Base-by-base conservation (phyloP, 2,329 filamentous ascomycete species). In the Cladophialophora chaetospira region DNA sequence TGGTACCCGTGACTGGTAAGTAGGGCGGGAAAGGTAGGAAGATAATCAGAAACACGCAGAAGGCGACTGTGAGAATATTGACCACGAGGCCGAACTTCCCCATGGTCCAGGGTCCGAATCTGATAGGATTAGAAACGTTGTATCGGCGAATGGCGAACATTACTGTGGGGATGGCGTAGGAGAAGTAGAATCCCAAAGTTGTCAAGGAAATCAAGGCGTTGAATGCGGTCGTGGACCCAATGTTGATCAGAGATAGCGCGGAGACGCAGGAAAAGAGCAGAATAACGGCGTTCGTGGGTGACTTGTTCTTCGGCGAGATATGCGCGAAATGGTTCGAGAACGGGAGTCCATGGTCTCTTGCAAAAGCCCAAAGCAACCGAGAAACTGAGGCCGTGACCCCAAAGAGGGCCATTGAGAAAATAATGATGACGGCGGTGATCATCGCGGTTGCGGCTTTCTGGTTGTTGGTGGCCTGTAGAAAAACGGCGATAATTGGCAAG, bases 401-500 rank as follows among this genome's bases (percentile, higher is more conserved):
- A 21, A 58, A 58, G 9, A 55, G 42, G 36, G 48, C 53, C 47
- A 61, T 53, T 2, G 49, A 50, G 21, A 72, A 63, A 5, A 71
- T 62, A 5, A 72, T 63, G 31, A 71, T 58, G n/a, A 73, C 62
- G 5, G 66, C 67, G 5, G 66, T 66, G 15, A 60, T 57, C 70
- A 83, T 77, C 5, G 75, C 72, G 4, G 75, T 77, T 2, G 79
- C 76, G 1, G 75, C 75, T 0, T 69, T 71, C 29, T 69, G 64
- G 11, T 73, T 78, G 25, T 68, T 64, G 1, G 77, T 79, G 5
- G 76, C 76, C 55, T 78, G 65, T 46, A 70, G 67, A 53, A 84
- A 81, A 33, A 81, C 76, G 33, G 80, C 75, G 63, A 79, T 74
- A 64, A 81, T 75, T 3, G 80, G 75, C 48, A 76, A 80, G 0